Base-by-base conservation (phyloP, 2,329 filamentous ascomycete genomes). In the Neonectria coccinea region DNA sequence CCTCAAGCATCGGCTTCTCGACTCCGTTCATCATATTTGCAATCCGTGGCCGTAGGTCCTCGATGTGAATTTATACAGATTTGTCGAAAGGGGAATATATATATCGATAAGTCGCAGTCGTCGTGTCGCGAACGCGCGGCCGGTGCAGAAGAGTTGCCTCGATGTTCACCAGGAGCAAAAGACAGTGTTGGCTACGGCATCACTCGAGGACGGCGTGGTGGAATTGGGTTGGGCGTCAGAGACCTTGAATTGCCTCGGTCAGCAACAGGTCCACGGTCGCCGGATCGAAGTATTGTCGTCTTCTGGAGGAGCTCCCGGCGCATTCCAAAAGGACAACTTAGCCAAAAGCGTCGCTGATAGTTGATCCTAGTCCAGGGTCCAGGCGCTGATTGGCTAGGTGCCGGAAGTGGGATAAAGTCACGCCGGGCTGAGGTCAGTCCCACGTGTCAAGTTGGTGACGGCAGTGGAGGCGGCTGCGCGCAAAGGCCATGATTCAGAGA, bases 21-120 rank as follows among this genome's bases (percentile, higher is more conserved):
- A 91, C 94, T 75, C 91, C 92, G 86, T 96, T 92, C 93, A 97
- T 96, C 65, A 62, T 73, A 29, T 31, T 55, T 52, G 12, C 20
- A 39, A 51, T 56, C 31, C 18, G 41, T 18, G 27, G 27, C 42
- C 56, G 67, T 69, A 67, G 63, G 61, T 62, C 65, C 47, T 61
- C 59, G 70, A 60, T 52, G 56, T 42, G 27, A 59, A 61, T 61
- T 22, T 65, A 59, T 69, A 69, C 56, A 62, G 51, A 48, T 12
- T 22, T 33, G 39, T 50, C 41, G 58, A 42, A 22, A 56, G 50
- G 50, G 22, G 45, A 18, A 55, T 44, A 51, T 59, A 47, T 55
- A 45, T 59, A 33, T 57, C 41, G 70, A 60, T 42, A 33, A 18
- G 36, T 65, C 56, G 67, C 64, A 59, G 63, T 56, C 47, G 56